Evolutionary conservation across 495 filamentous ascomycete genomes (phyloP), one percentile per base, ranked within the genome.

Genomic region (Talaromyces nanjingensis): DNA sequence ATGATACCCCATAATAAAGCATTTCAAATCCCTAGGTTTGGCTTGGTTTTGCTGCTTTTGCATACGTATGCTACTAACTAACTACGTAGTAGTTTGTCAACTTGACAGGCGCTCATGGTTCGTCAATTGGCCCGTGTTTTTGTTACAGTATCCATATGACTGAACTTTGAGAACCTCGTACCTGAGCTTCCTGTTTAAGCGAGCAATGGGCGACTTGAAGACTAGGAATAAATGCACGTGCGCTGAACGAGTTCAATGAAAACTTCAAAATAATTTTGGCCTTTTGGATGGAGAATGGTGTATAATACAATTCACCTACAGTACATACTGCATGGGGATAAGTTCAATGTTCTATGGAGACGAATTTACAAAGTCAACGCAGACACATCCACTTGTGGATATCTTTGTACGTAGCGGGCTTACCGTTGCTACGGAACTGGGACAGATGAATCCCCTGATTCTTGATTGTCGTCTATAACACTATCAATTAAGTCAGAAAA

Each of bases 341-440:
- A 49, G 45, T 7, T 20, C n/a, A 8, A 49, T 49, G 45, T 7
- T 20, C n/a, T 20, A 49, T 49, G 45, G 45, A 20, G 45, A 20
- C 45, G n/a, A 49, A 49, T 18, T 49, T 49, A 20, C 45, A 5
- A 49, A 49, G 3, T 49, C 6, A 49, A 18, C 45, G 45, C 7
- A 7, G 7, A 49, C 45, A 49, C 45, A 49, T 49, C 45, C 45
- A 49, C 45, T 49, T 49, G 45, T 49, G 45, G 18, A 49, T 18
- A 49, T 49, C 18, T 49, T 49, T 4, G 5, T 49, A 49, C 7
- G 18, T 49, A 49, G 45, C 45, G 45, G 45, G 45, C 39, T 20
- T 55, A 55, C 52, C 52, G 52, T 55, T 55, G 52, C 52, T 55
- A 29, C 52, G 52, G 52, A 55, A 55, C 52, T 55, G 52, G 52